phyloP scores from a whole-genome alignment of 805 yeast species.

The Nakazawaea anatomiae region DNA sequence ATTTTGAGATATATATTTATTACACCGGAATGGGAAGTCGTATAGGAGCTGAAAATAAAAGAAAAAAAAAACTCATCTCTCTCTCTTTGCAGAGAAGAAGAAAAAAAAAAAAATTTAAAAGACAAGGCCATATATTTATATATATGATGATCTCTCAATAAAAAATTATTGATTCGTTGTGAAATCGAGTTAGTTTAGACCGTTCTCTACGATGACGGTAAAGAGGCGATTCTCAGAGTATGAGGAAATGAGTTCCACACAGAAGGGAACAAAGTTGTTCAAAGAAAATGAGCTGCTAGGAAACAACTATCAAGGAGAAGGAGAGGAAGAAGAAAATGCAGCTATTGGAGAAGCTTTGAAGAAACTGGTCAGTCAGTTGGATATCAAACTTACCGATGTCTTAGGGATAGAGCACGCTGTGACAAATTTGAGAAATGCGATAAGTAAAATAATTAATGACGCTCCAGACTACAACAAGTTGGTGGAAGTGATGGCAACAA shows the following conservation, averaged over 20 bases:
- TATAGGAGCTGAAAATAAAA: not conserved
- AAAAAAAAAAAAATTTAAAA: too few species aligned
- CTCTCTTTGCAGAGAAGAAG: not conserved
- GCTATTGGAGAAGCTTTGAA: not conserved
- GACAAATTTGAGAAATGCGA: slow-evolving; percentile 43
- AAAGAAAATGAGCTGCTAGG: too few species aligned
- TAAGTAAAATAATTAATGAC: slow-evolving; percentile 43
- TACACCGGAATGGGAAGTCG: not conserved
- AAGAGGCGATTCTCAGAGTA: too few species aligned
- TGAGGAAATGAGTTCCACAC: too few species aligned
- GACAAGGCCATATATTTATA: too few species aligned
- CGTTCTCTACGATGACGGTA: too few species aligned
- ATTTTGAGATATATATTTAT: not conserved
- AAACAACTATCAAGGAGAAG: too few species aligned
- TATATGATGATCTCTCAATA: too few species aligned
- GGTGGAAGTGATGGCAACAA: slow-evolving; percentile 22
- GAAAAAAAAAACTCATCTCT: not conserved
- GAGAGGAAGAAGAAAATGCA: slow-evolving; percentile 11
- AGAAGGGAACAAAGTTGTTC: too few species aligned
- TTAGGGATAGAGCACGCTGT: slow-evolving; percentile 45
- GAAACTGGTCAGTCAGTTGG: not conserved
- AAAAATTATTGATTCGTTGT: too few species aligned
- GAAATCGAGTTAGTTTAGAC: too few species aligned
- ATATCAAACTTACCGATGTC: slow-evolving; percentile 17
- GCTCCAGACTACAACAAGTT: slow-evolving; percentile 49